phyloP scores from a whole-genome alignment of 1,284 basidiomycete species.

The Irpex sp. region DNA sequence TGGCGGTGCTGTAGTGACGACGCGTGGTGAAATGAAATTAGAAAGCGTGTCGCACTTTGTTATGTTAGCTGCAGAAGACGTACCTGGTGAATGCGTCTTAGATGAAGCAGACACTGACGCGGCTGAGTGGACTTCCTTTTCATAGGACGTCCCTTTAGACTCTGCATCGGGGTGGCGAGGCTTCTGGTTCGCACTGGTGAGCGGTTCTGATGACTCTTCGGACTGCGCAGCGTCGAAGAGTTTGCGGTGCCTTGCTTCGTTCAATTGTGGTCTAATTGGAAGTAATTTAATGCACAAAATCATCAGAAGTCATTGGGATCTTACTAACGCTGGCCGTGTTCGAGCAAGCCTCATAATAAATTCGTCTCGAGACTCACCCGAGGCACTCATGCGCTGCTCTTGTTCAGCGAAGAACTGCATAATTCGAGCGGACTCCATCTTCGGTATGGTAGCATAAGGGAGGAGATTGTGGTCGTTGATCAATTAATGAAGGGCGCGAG shows the following conservation, averaged over 20 bases:
- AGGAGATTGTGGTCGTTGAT: neutral
- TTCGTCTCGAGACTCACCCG: slow-evolving; percentile 42
- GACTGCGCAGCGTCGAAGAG: neutral
- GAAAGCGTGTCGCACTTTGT: neutral
- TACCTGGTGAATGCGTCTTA: neutral
- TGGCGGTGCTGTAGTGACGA: neutral
- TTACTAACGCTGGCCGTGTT: slow-evolving; percentile 6
- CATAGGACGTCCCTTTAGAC: neutral
- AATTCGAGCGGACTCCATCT: slow-evolving; percentile 15
- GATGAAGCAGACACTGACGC: too few species aligned
- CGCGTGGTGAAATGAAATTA: neutral
- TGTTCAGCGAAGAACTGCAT: slow-evolving; percentile 50
- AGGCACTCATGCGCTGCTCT: slow-evolving; percentile 47
- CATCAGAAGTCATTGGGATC: neutral
- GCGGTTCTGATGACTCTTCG: neutral
- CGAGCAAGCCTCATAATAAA: slow-evolving; percentile 26
- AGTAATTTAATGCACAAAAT: too few species aligned
- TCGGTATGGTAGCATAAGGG: neutral
- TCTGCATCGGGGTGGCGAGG: neutral
- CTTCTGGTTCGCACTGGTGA: neutral
- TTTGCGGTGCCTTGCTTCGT: neutral
- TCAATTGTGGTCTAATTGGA: neutral
- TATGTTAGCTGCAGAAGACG: neutral
- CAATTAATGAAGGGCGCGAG: neutral
- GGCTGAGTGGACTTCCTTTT: neutral